A percentile compares a stretch with the other conserved stretches of the same genome.
Conservation (phyloP, 75 land plant genomes). For the Cunninghamia lanceolata region DNA sequence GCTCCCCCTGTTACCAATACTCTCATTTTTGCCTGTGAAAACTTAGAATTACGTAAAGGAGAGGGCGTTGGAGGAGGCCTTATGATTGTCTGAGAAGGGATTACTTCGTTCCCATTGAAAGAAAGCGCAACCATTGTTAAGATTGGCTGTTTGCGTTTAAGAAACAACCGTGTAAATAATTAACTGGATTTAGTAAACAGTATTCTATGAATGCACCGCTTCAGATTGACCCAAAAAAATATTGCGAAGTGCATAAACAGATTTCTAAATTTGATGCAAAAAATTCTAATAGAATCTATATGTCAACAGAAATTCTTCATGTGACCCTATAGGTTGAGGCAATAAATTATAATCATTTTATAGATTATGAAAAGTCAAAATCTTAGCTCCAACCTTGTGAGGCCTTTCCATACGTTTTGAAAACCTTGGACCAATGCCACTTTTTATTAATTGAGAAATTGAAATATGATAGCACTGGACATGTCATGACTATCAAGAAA, state of each 20-base stretch:
- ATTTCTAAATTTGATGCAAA: not conserved
- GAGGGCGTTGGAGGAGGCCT: constrained; percentile 72
- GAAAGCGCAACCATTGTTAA: not conserved
- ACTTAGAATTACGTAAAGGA: constrained; percentile 64
- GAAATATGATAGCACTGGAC: not conserved
- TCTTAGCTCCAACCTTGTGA: no score
- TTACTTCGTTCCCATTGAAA: not conserved
- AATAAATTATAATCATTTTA: not conserved
- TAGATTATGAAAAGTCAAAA: not conserved
- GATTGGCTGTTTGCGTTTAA: not conserved
- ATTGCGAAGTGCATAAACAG: not conserved
- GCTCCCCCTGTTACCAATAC: constrained; percentile 97
- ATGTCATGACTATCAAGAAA: not conserved
- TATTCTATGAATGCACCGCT: not conserved
- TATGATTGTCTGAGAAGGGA: constrained; percentile 10
- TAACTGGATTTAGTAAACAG: not conserved
- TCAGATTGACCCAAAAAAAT: not conserved
- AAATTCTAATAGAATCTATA: not conserved
- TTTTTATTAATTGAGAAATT: not conserved
- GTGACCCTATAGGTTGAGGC: not conserved
- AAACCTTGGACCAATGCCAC: not conserved
- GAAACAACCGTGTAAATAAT: not conserved
- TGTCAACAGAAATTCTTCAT: not conserved
- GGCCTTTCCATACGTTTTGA: not conserved
- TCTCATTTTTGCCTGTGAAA: constrained; percentile 83